Evolutionary conservation across 257 asterid genomes (phyloP).

Genomic region (Solanum acaule): DNA sequence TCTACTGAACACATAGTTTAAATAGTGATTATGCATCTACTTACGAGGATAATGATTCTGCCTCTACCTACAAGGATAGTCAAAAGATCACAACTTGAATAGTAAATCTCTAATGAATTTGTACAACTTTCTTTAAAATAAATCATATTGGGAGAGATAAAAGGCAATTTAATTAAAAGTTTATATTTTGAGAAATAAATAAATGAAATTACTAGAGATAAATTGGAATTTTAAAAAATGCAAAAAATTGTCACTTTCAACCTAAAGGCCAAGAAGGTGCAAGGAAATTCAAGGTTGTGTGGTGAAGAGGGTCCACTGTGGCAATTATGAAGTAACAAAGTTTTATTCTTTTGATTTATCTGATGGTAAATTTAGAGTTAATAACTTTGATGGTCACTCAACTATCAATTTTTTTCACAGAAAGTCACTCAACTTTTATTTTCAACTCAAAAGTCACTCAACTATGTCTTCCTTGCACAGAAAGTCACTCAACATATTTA

Average conservation of each 20-base stretch:
- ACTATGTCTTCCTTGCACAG: no score
- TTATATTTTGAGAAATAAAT: background rate
- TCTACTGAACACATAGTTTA: background rate
- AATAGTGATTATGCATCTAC: no score
- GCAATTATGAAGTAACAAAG: background rate
- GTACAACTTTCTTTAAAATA: background rate
- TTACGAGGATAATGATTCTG: no score
- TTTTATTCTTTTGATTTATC: background rate
- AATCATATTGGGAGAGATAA: background rate
- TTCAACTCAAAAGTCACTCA: no score
- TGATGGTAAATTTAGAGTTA: background rate
- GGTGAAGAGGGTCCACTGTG: background rate
- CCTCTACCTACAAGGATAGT: rapidly evolving
- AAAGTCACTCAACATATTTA: no score
- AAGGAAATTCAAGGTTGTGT: background rate
- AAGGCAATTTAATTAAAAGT: background rate
- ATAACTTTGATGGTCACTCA: no score
- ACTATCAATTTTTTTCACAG: no score
- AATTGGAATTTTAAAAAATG: background rate
- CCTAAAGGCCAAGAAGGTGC: constrained; percentile 34
- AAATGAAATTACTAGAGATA: background rate
- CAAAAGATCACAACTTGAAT: background rate
- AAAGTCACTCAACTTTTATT: no score
- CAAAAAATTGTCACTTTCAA: constrained; percentile 41
- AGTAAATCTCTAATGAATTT: background rate